A percentile compares a stretch with the other conserved stretches of the same genome.
These are phyloP conservation scores for Vitis riparia DNA, from an alignment of 164 flowering plant genomes.

Conservation along the genomic window DNA sequence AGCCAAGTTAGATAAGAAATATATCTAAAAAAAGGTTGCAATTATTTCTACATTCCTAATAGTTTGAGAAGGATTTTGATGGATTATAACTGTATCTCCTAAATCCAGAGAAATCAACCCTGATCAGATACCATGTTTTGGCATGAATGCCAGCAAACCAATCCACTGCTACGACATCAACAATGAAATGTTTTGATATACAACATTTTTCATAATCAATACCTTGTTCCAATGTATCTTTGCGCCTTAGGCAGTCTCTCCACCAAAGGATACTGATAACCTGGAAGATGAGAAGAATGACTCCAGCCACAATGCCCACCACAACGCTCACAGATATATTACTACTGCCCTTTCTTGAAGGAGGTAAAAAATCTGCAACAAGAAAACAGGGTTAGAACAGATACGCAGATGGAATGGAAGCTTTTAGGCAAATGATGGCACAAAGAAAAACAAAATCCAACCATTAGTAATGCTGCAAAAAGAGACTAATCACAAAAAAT, in stretches of 20 bases:
- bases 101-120: not conserved
- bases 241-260: slow-evolving; percentile 31
- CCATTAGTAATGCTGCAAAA: not conserved
- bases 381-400: not conserved
- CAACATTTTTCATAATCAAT: not conserved
- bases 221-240: slow-evolving; percentile 24
- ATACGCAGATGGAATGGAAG: not conserved
- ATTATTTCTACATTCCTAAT: no score
- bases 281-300: slow-evolving; percentile 12
- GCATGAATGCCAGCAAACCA: no score
- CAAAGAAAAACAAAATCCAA: not conserved
- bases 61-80: no score
- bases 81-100: no score
- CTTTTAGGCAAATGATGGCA: not conserved
- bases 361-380: slow-evolving; percentile 20
- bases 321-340: slow-evolving; percentile 29
- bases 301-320: slow-evolving; percentile 36
- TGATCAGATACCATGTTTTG: not conserved
- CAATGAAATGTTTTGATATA: no score
- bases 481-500: not conserved
- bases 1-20: not conserved
- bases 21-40: not conserved
- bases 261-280: slow-evolving; percentile 47
- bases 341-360: slow-evolving; percentile 10
- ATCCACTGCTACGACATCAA: no score